phyloP scores from a whole-genome alignment of 1,284 basidiomycete genomes.

The Cryptococcus amylolentus region DNA sequence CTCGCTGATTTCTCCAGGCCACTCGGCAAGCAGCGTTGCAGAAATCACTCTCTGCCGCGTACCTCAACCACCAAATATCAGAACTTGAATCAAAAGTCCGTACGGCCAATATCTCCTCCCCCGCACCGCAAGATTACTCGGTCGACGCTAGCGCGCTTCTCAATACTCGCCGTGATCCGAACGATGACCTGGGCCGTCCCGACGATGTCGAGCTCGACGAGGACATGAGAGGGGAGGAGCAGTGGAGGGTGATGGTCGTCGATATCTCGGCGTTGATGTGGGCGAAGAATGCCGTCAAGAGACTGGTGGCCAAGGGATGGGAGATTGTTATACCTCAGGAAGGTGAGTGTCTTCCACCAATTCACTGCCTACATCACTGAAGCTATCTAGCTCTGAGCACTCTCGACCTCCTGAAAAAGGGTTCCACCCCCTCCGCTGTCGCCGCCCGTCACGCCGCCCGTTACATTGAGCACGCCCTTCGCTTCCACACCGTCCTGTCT shows the following conservation, averaged over 20 bases:
- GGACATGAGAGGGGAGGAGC: conserved; percentile 14
- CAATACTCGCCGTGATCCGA: conserved; percentile 2
- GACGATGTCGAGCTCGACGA: conserved; percentile 15
- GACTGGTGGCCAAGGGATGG: conserved; percentile 66
- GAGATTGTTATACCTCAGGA: conserved; percentile 76
- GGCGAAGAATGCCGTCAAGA: conserved; percentile 72
- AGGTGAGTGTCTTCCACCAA: conserved; percentile 56
- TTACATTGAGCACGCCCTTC: conserved; percentile 47
- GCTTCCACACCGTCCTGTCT: conserved; percentile 30
- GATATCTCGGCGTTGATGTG: conserved; percentile 85
- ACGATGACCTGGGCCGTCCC: conserved; percentile 16
- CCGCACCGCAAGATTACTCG: neutral
- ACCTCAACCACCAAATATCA: conserved; percentile 48
- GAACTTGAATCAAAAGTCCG: conserved; percentile 45
- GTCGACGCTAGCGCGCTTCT: too few relatives aligned
- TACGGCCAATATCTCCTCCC: conserved; percentile 6
- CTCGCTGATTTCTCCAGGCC: conserved; percentile 18
- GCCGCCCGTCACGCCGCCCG: conserved; percentile 57
- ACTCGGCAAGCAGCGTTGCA: conserved; percentile 40
- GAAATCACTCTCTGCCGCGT: conserved; percentile 48
- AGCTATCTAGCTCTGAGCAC: conserved; percentile 70
- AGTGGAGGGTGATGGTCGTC: conserved; percentile 66
- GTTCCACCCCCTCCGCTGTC: conserved; percentile 68
- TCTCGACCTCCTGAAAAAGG: conserved; percentile 90
- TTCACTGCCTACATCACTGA: neutral